phyloP scores from a whole-genome alignment of 1,139 yeast genomes.

The Kurtzmaniella quercitrusa region DNA sequence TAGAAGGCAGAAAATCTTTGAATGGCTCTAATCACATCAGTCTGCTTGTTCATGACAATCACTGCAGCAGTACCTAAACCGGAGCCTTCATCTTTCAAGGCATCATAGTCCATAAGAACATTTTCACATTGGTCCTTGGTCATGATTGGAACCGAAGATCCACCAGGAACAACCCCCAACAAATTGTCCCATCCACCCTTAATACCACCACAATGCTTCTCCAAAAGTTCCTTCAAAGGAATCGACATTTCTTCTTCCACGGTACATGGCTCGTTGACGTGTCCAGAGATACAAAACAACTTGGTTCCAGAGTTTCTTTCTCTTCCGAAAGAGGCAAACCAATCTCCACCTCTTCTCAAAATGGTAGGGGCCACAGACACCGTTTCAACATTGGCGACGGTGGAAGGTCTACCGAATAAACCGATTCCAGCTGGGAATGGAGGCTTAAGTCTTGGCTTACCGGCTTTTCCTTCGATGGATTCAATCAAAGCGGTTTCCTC shows the following conservation, averaged over 20 bases:
- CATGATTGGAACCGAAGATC: constrained; percentile 79
- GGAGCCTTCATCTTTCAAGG: constrained; percentile 76
- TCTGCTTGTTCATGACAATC: constrained; percentile 81
- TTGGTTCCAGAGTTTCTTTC: constrained; percentile 81
- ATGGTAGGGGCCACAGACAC: constrained; percentile 87
- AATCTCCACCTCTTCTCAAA: constrained; percentile 80
- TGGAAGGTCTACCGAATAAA: constrained; percentile 82
- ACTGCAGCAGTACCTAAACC: constrained; percentile 93
- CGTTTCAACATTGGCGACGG: constrained; percentile 86
- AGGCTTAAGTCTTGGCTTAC: constrained; percentile 88
- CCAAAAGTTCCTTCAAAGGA: constrained; percentile 73
- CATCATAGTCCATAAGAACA: constrained; percentile 82
- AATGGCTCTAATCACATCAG: constrained; percentile 79
- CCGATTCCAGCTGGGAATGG: constrained; percentile 96
- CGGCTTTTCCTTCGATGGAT: constrained; percentile 86
- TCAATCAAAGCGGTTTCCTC: constrained; percentile 88
- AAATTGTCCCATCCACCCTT: constrained; percentile 91
- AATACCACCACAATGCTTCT: constrained; percentile 86
- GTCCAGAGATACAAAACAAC: constrained; percentile 82
- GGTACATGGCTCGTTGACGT: constrained; percentile 86
- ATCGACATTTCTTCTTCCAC: constrained; percentile 93
- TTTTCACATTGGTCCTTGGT: constrained; percentile 62
- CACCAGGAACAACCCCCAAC: constrained; percentile 84
- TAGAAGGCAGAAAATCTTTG: constrained; percentile 79
- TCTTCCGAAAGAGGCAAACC: constrained; percentile 82